A percentile compares a stretch with the other conserved stretches of the same genome.
Evolutionary conservation across 352 stramenopile species (phyloP).

Genomic region (Peronospora farinosa): DNA sequence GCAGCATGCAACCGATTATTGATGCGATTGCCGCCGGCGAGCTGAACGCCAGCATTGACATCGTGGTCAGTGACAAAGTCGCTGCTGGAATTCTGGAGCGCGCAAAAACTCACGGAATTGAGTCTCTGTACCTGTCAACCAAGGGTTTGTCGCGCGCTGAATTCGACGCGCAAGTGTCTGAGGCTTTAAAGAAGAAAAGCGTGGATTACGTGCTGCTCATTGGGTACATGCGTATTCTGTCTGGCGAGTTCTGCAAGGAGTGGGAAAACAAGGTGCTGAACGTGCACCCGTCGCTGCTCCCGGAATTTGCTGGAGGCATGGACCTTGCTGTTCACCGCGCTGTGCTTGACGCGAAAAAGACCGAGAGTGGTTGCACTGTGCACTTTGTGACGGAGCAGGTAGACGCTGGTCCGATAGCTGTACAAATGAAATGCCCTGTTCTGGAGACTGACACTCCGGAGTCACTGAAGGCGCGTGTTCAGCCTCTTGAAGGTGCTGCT

Average conservation of each 20-base stretch:
- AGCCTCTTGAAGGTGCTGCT: conserved; percentile 93
- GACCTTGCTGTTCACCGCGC: conserved; percentile 98
- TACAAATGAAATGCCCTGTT: conserved; percentile 93
- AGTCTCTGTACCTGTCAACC: conserved; percentile 53
- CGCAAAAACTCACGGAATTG: conserved; percentile 73
- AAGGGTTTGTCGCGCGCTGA: conserved; percentile 85
- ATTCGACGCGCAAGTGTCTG: conserved; percentile 94
- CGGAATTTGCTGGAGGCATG: conserved; percentile 99
- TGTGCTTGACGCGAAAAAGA: conserved; percentile 94
- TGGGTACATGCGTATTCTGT: conserved; percentile 99
- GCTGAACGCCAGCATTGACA: conserved; percentile 92
- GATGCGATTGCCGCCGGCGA: conserved; percentile 87
- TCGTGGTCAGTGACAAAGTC: conserved; percentile 95
- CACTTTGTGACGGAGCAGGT: conserved; percentile 97
- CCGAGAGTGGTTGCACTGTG: conserved; percentile 96
- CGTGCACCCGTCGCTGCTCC: conserved; percentile 98
- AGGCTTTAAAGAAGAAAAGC: conserved; percentile 87
- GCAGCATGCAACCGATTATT: conserved; percentile 93
- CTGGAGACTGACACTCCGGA: conserved; percentile 89
- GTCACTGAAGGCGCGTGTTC: conserved; percentile 94
- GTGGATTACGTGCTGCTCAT: conserved; percentile 97
- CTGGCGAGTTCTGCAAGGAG: conserved; percentile 90
- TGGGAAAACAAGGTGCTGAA: conserved; percentile 97
- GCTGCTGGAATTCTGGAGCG: conserved; percentile 92
- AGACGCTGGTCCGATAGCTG: conserved; percentile 95